These are phyloP conservation scores for Scheffersomyces amazonensis DNA, from an alignment of 805 yeast genomes.

Conservation along the genomic window DNA sequence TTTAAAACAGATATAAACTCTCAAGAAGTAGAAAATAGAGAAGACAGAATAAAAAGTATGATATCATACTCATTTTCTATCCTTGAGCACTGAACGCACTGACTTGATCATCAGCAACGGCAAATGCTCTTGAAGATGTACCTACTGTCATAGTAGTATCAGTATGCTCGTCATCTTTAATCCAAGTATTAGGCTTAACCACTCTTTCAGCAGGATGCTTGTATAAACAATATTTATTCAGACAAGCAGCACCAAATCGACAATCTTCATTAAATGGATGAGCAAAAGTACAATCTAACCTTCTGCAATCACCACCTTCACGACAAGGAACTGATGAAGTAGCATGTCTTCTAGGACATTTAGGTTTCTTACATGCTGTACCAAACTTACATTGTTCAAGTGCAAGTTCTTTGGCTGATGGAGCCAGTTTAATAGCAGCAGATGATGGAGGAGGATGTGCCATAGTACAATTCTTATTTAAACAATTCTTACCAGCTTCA, in stretches of 20 bases:
- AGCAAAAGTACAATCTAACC: constrained; percentile 77
- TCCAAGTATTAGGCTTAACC: constrained; percentile 33
- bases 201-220: constrained; percentile 79
- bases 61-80: too few relatives aligned
- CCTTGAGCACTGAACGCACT: too few relatives aligned
- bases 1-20: too few relatives aligned
- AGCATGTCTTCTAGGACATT: constrained; percentile 86
- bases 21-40: too few relatives aligned
- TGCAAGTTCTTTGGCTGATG: constrained; percentile 22
- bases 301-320: constrained; percentile 72
- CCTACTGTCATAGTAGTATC: too few relatives aligned
- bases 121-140: constrained; percentile 69
- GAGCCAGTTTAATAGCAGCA: constrained; percentile 10
- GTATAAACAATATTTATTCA: constrained; percentile 66
- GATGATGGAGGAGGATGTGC: constrained; percentile 85
- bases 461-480: constrained; percentile 57
- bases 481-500: constrained; percentile 62
- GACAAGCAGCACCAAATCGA: constrained; percentile 75
- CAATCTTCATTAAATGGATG: constrained; percentile 82
- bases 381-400: constrained; percentile 86
- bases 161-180: constrained; percentile 21
- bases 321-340: constrained; percentile 71
- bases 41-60: too few relatives aligned
- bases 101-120: constrained; percentile 71
- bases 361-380: constrained; percentile 67